Percentiles rank a stretch among this genome's conserved stretches.
Evolutionary conservation across 306 rosid species (phyloP).

Genomic region (Sophora flavescens): DNA sequence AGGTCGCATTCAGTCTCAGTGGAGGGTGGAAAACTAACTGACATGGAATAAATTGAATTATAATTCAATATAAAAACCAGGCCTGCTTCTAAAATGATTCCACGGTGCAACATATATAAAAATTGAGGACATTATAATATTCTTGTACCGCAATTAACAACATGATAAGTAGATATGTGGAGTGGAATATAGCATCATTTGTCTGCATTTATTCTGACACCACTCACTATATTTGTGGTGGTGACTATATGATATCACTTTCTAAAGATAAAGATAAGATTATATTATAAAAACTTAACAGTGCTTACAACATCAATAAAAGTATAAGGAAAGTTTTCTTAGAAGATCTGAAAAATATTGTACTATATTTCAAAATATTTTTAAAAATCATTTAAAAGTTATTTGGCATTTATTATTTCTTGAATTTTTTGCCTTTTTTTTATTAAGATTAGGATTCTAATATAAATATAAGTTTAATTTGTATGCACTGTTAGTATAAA

Average conservation of each 20-base stretch:
- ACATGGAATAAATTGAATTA: slow-evolving; percentile 24
- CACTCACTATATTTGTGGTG: slow-evolving; percentile 49
- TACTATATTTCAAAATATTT: too few relatives aligned
- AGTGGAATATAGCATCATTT: slow-evolving; percentile 64
- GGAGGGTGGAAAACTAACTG: slow-evolving; percentile 20
- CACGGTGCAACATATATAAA: slow-evolving; percentile 37
- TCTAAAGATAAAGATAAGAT: slow-evolving; percentile 47
- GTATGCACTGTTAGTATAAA: too few relatives aligned
- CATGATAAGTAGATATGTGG: slow-evolving; percentile 48
- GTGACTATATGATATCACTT: slow-evolving; percentile 39
- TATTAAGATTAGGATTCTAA: too few relatives aligned
- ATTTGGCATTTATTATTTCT: too few relatives aligned
- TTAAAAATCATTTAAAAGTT: too few relatives aligned
- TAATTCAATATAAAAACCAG: slow-evolving; percentile 39
- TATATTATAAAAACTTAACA: slow-evolving; percentile 22
- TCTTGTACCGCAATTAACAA: slow-evolving; percentile 39
- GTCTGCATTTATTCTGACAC: slow-evolving; percentile 51
- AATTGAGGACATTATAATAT: slow-evolving; percentile 6
- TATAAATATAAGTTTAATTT: too few relatives aligned
- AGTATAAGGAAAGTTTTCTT: too few relatives aligned
- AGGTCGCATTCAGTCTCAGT: slow-evolving; percentile 40
- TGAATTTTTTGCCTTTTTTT: too few relatives aligned
- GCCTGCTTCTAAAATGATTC: slow-evolving; percentile 37
- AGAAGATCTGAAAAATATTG: too few relatives aligned
- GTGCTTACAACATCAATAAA: slow-evolving; percentile 13